These are phyloP conservation scores for Fusarium pseudograminearum DNA, from an alignment of 2,329 filamentous ascomycete species.

Conservation along the genomic window DNA sequence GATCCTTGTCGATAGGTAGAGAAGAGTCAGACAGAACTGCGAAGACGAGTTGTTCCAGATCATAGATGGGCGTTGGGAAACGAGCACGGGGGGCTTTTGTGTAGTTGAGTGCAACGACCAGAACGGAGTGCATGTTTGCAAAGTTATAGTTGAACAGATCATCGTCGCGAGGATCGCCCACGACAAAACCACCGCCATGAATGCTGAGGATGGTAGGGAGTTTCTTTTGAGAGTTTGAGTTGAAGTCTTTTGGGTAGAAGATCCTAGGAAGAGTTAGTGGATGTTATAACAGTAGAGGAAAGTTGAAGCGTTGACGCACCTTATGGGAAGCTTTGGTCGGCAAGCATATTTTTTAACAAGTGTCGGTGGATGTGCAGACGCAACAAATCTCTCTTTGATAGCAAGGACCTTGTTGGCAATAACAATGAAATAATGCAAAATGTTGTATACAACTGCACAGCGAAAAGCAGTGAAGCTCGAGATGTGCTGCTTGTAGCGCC, in stretches of 20 bases:
- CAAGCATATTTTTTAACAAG: constrained; percentile 16
- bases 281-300: rapidly evolving
- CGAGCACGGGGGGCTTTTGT: constrained; percentile 9
- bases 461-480: background rate
- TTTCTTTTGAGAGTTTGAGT: background rate
- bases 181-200: constrained; percentile 28
- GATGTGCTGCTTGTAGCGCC: background rate
- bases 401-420: background rate
- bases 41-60: constrained; percentile 22
- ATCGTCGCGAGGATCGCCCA: constrained; percentile 21
- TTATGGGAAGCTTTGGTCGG: constrained; percentile 11
- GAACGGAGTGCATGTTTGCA: constrained; percentile 20
- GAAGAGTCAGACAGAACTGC: constrained; percentile 9
- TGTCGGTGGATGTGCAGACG: constrained; percentile 1
- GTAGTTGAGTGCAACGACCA: constrained; percentile 29
- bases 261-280: background rate
- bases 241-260: constrained; percentile 6
- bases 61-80: constrained; percentile 22
- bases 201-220: constrained; percentile 13
- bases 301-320: background rate
- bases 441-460: background rate
- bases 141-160: constrained; percentile 18
- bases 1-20: constrained; percentile 15
- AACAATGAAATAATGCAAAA: background rate
- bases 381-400: background rate